Evolutionary conservation across 768 basidiomycete species (phyloP).

Genomic region (Termitomyces sp.): DNA sequence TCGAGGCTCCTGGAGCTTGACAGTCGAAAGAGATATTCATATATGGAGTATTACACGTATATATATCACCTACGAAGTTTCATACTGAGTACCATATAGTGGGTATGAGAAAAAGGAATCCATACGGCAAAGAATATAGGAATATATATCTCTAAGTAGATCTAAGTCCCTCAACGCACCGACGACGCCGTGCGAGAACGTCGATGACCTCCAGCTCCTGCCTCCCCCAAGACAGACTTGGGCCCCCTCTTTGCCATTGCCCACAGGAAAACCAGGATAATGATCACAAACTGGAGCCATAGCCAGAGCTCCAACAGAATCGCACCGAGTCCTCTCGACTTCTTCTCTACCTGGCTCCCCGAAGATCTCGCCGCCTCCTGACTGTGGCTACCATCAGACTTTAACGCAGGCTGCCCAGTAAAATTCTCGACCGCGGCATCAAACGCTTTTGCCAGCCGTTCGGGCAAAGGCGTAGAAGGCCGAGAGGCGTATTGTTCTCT

Average conservation of each 20-base stretch:
- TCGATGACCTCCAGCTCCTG: slow-evolving; percentile 17
- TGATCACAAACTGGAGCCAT: slow-evolving; percentile 76
- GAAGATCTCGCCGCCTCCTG: slow-evolving; percentile 4
- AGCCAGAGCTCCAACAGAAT: slow-evolving; percentile 75
- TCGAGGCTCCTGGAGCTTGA: neutral
- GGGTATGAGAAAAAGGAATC: slow-evolving; percentile 3
- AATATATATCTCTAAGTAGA: neutral
- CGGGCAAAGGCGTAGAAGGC: slow-evolving; percentile 25
- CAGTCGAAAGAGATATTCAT: neutral
- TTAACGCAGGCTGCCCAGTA: slow-evolving; percentile 5
- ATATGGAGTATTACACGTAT: neutral
- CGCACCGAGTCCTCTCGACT: slow-evolving; percentile 21
- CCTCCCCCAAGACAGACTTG: slow-evolving; percentile 55
- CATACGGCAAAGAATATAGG: neutral
- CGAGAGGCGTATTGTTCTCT: slow-evolving; percentile 6
- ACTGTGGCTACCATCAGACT: neutral
- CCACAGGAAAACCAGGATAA: slow-evolving; percentile 74
- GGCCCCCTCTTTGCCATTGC: slow-evolving; percentile 78
- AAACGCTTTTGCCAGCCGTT: slow-evolving; percentile 36
- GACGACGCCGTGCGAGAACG: slow-evolving; percentile 14
- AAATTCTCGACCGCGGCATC: slow-evolving; percentile 42
- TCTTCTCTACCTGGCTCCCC: slow-evolving; percentile 13
- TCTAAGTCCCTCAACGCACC: neutral
- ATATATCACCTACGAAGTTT: neutral
- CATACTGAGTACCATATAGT: neutral